Evolutionary conservation across 2,329 filamentous ascomycete species (phyloP), one percentile per base, ranked within the genome.

Genomic region (Fusarium sp.): DNA sequence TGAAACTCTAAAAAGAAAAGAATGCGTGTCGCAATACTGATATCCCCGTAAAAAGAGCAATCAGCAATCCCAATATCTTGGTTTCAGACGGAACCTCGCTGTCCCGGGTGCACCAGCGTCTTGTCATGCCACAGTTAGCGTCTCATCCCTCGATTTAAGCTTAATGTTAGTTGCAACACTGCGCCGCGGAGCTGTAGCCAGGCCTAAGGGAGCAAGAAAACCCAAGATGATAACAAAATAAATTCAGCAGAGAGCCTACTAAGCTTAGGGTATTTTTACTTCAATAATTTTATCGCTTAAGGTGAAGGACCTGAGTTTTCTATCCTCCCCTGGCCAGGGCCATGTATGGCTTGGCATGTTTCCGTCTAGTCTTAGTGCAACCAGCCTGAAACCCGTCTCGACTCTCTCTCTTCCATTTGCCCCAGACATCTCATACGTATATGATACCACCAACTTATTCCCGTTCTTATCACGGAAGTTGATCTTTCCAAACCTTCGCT

Each of bases 341-440:
- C 6, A 6, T 35, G 38, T 14, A 14, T 48, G 28, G 39, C 59
- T 70, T 70, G 59, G 66, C 67, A 51, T 36, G 45, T 54, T 63
- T 63, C 36, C 26, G 45, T 55, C 24, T n/a, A 59, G 26, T 39
- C 18, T 35, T 51, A 12, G 44, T 57, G 42, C 45, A 28, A 38
- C 64, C n/a, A 32, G 39, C 6, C 45, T 66, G 65, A 68, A 68
- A 68, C 65, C n/a, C 28, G 61, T 20, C 38, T 42, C 28, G n/a
- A 66, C 36, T 44, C 10, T 35, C 13, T 35, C 28, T 36, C 8
- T 7, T 6, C 20, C 20, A 48, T 20, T 30, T 30, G 36, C 60
- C 28, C n/a, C 44, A 47, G 28, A 36, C 30, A 36, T 32, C 28
- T 50, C 42, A 44, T 44, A 22, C 35, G 35, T 55, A 42, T 58